A percentile compares a stretch with the other conserved stretches of the same genome.
Conservation (phyloP, 2,329 filamentous ascomycete genomes). For the Fusarium solani-melongenae region DNA sequence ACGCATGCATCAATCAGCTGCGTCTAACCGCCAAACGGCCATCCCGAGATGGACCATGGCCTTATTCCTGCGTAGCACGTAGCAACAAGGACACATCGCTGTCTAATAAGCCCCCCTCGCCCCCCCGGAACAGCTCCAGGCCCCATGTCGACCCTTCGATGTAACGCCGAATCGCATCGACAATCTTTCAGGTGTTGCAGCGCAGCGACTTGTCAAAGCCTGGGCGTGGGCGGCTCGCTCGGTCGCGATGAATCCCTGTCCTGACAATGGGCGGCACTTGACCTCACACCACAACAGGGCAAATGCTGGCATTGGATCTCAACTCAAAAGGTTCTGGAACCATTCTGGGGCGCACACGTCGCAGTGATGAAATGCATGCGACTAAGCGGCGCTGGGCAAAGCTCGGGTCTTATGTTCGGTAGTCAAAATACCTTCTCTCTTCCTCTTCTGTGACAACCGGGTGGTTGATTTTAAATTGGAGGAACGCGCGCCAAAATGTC, state of each 20-base stretch:
- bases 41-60: slow-evolving; percentile 1
- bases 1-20: background rate
- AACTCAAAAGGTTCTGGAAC: slow-evolving; percentile 1
- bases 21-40: slow-evolving; percentile 10
- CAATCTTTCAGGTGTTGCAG: slow-evolving; percentile 36
- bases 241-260: slow-evolving; percentile 1
- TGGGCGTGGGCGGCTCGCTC: background rate
- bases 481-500: slow-evolving; percentile 25
- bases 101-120: background rate
- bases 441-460: background rate
- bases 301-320: background rate
- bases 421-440: slow-evolving; percentile 6
- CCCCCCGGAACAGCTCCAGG: slow-evolving; percentile 8
- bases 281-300: background rate
- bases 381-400: background rate
- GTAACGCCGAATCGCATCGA: slow-evolving; percentile 41
- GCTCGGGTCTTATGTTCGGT: slow-evolving; percentile 2
- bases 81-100: background rate
- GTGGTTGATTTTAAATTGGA: slow-evolving; percentile 34
- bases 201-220: slow-evolving; percentile 15
- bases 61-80: background rate
- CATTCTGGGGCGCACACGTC: background rate
- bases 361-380: background rate
- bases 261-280: background rate
- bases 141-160: slow-evolving; percentile 20